phyloP scores from a whole-genome alignment of 2,329 filamentous ascomycete species.

The Ceratocystis ficicola region DNA sequence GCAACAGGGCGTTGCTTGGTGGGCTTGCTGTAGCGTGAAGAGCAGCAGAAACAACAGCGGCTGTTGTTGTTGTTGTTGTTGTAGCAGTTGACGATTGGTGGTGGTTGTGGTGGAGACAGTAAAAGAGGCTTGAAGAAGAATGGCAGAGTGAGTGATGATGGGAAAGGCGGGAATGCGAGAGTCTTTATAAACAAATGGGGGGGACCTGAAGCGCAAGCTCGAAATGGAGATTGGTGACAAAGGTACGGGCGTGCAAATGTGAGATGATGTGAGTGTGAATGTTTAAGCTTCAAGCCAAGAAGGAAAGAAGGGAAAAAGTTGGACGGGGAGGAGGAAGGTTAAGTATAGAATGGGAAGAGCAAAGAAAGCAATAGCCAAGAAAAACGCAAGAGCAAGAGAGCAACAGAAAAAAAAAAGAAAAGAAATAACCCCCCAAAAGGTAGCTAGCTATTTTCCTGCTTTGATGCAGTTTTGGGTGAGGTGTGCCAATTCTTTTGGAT shows the following conservation, averaged over 20 bases:
- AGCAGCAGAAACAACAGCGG: too few relatives aligned
- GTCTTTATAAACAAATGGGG: constrained; percentile 7
- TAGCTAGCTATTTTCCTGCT: not conserved
- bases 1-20: not conserved
- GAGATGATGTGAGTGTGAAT: constrained; percentile 6
- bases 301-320: not conserved
- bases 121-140: not conserved
- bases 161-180: not conserved
- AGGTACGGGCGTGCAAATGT: not conserved
- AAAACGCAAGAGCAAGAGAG: too few relatives aligned
- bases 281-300: not conserved
- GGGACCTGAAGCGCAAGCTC: too few relatives aligned
- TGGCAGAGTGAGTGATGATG: not conserved
- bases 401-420: too few relatives aligned
- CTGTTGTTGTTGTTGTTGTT: too few relatives aligned
- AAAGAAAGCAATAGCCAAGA: too few relatives aligned
- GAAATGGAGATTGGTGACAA: too few relatives aligned
- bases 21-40: too few relatives aligned
- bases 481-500: constrained; percentile 8
- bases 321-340: constrained; percentile 3
- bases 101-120: not conserved
- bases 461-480: constrained; percentile 1
- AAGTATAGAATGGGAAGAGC: not conserved
- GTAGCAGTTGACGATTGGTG: not conserved
- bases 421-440: not conserved